Evolutionary conservation across 1,139 yeast species (phyloP).

Genomic region (Yamadazyma sp.): DNA sequence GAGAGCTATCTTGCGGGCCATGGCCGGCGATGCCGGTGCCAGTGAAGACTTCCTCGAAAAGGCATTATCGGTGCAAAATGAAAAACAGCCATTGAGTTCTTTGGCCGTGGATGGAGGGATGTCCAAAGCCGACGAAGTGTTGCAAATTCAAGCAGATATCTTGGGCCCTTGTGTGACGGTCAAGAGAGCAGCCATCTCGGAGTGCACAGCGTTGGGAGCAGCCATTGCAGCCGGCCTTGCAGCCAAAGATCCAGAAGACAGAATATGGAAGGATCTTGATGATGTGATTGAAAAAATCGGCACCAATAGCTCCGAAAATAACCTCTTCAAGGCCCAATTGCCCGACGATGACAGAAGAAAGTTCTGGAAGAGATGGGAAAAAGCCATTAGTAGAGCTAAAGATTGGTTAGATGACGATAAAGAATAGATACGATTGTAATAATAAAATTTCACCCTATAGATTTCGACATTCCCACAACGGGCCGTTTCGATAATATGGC

Average conservation of each 20-base stretch:
- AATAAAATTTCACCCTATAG: background rate
- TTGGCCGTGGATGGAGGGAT: slow-evolving; percentile 93
- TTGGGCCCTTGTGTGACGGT: slow-evolving; percentile 85
- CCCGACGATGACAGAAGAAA: slow-evolving; percentile 61
- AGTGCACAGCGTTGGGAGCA: slow-evolving; percentile 95
- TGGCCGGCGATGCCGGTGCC: slow-evolving; percentile 79
- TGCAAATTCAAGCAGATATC: slow-evolving; percentile 93
- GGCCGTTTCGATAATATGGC: background rate
- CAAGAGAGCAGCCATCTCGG: slow-evolving; percentile 76
- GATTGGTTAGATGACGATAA: slow-evolving; percentile 66
- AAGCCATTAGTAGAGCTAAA: slow-evolving; percentile 71
- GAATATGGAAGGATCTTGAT: slow-evolving; percentile 74
- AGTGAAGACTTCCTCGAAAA: slow-evolving; percentile 48
- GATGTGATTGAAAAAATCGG: slow-evolving; percentile 52
- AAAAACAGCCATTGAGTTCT: slow-evolving; percentile 49
- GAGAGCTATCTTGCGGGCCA: slow-evolving; percentile 84
- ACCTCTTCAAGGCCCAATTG: slow-evolving; percentile 57
- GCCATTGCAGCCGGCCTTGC: slow-evolving; percentile 94
- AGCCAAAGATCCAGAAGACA: slow-evolving; percentile 52
- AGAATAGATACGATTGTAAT: slow-evolving; percentile 4
- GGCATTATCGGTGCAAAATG: slow-evolving; percentile 42
- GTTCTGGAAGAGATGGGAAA: slow-evolving; percentile 78
- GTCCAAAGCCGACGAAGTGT: slow-evolving; percentile 88
- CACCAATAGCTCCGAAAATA: slow-evolving; percentile 32
- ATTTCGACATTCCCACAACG: background rate